These are phyloP conservation scores for Clarkia xantiana DNA, from an alignment of 345 rosid genomes.

Conservation along the genomic window DNA sequence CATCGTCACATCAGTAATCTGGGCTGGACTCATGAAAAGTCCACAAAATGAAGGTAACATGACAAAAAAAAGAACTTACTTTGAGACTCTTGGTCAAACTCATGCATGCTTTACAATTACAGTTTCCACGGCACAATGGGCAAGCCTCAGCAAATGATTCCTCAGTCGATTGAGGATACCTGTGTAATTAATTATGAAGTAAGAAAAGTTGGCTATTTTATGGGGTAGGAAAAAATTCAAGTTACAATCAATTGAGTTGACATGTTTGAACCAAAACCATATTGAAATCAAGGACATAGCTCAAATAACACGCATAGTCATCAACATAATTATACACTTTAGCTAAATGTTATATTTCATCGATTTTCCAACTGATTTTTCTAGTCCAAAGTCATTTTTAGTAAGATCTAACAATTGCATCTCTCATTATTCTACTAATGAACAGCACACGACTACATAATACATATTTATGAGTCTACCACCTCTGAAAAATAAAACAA, in stretches of 20 bases:
- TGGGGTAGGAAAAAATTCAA: not conserved
- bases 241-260: not conserved
- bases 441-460: too few relatives aligned
- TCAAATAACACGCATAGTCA: too few relatives aligned
- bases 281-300: too few relatives aligned
- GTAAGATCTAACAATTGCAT: too few relatives aligned
- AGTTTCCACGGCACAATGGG: conserved; percentile 21
- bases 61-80: conserved; percentile 7
- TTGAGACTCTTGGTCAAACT: conserved; percentile 13
- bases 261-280: too few relatives aligned
- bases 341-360: too few relatives aligned
- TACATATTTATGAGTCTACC: too few relatives aligned
- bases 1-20: not conserved
- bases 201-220: not conserved
- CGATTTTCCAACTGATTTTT: too few relatives aligned
- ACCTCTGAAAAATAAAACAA: too few relatives aligned
- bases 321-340: too few relatives aligned
- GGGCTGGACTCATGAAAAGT: not conserved
- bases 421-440: too few relatives aligned
- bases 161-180: conserved; percentile 19
- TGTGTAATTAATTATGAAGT: conserved; percentile 2
- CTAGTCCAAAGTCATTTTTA: too few relatives aligned
- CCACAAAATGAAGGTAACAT: not conserved
- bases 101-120: conserved; percentile 25
- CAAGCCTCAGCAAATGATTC: conserved; percentile 17